Conservation (phyloP, 495 filamentous ascomycete species). For the Aspergillus avenaceus region DNA sequence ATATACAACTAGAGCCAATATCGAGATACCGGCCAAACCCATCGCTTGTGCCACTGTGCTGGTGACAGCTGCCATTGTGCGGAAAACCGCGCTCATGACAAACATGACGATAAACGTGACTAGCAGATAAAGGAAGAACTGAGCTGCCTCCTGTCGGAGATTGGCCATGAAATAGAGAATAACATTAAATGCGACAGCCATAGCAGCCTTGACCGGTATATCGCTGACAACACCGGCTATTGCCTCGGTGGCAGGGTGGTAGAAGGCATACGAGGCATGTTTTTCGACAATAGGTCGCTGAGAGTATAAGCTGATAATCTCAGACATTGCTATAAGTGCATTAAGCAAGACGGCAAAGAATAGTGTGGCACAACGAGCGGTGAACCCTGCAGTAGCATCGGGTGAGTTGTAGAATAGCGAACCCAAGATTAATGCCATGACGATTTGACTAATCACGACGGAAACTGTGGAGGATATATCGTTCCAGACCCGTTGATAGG, state of each 20-base stretch:
- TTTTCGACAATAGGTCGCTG: conserved; percentile 60
- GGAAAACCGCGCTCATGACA: conserved; percentile 48
- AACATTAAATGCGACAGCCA: conserved; percentile 42
- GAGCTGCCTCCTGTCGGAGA: conserved; percentile 31
- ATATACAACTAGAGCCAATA: conserved; percentile 39
- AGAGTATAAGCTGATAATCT: conserved; percentile 53
- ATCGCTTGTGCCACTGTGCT: conserved; percentile 45
- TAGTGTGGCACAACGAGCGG: conserved; percentile 66
- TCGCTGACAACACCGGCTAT: conserved; percentile 52
- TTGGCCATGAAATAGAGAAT: conserved; percentile 52
- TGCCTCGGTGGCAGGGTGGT: conserved; percentile 54
- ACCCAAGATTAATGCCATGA: conserved; percentile 75
- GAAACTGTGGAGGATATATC: conserved; percentile 69
- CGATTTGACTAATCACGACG: conserved; percentile 62
- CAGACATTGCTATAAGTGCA: conserved; percentile 43
- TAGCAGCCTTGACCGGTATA: conserved; percentile 46
- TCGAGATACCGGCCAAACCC: conserved; percentile 36
- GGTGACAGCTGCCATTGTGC: conserved; percentile 39
- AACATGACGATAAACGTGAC: conserved; percentile 47
- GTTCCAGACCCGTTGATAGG: conserved; percentile 53
- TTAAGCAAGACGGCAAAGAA: conserved; percentile 79
- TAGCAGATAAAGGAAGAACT: conserved; percentile 58
- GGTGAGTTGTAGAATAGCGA: conserved; percentile 77
- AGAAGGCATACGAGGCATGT: conserved; percentile 55
- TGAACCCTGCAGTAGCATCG: conserved; percentile 58